Base-by-base conservation (phyloP, 345 rosid genomes). In the Viola odorata region DNA sequence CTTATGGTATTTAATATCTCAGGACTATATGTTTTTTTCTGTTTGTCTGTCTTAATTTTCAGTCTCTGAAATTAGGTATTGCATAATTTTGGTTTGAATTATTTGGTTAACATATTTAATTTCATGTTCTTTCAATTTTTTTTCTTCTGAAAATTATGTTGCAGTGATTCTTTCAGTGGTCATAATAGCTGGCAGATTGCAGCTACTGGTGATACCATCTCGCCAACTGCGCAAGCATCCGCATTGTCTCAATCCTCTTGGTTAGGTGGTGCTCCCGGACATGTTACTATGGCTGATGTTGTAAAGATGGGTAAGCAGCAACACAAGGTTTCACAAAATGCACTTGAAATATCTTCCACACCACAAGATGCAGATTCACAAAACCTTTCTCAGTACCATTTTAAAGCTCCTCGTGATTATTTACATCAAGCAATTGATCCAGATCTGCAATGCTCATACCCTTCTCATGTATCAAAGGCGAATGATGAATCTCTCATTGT, bases 271-370 rank as follows among this genome's bases (percentile, higher is more conserved):
- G 10, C 75, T 53, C 16, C 63, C 37, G 77, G 73, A 17, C 74
- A 73, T 58, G 59, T 69, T 53, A 65, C 84, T 41, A 68, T 76
- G 80, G 84, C 75, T 64, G 81, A 77, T 48, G 65, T 75, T 49
- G 79, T 75, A 38, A 75, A 60, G 73, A 58, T 72, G 76, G 78
- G 77, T 48, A 48, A 47, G 65, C 73, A 59, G 16, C 48, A 48
- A 11, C 58, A 32, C 23, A 71, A 37, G 61, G 72, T 40, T 23
- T 71, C 71, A 6, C 66, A 67, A 48, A 41, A 14, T 52, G 49
- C 66, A 2, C 39, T 9, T 52, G 87, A 74, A 32, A 56, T 55
- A 60, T 48, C 73, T 14, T 59, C 53, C 57, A 15, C 59, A 14
- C 59, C 38, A 59, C 74, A 67, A 37, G 63, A 61, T 66, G 48